phyloP scores from a whole-genome alignment of 345 rosid genomes.

The Ceriops zippeliana region DNA sequence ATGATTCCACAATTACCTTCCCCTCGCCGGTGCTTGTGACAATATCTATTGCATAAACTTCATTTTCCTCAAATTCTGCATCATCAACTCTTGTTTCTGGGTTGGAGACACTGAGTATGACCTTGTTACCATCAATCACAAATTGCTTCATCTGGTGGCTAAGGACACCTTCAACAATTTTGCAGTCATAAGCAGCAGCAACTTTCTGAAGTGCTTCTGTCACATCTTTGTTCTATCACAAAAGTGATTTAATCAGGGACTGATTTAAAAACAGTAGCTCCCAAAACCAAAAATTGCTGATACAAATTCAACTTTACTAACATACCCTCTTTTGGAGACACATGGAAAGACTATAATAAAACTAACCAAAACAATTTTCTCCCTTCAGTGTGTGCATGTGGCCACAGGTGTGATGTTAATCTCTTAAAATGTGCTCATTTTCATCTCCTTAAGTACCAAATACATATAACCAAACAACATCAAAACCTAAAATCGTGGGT shows the following conservation, averaged over 20 bases:
- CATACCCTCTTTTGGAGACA: too few relatives aligned
- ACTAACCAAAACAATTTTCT: too few relatives aligned
- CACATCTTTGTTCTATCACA: constrained; percentile 87
- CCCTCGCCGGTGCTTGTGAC: constrained; percentile 96
- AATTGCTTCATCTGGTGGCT: constrained; percentile 92
- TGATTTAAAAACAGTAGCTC: neutral
- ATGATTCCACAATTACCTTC: constrained; percentile 54
- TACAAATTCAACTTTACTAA: too few relatives aligned
- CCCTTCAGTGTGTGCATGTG: too few relatives aligned
- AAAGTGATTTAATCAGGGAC: neutral
- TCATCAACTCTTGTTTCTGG: constrained; percentile 94
- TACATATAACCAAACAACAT: too few relatives aligned
- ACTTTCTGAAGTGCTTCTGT: constrained; percentile 94
- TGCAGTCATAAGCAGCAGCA: constrained; percentile 95
- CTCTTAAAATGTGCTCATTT: too few relatives aligned
- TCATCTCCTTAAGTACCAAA: too few relatives aligned
- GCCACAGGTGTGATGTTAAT: too few relatives aligned
- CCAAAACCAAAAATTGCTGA: too few relatives aligned
- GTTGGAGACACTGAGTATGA: constrained; percentile 56
- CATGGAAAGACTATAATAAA: too few relatives aligned
- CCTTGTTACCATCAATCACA: constrained; percentile 87
- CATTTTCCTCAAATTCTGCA: constrained; percentile 92
- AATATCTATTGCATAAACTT: constrained; percentile 86
- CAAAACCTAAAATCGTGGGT: too few relatives aligned
- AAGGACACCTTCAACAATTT: constrained; percentile 94